These are phyloP conservation scores for Trichoderma sp. DNA, from an alignment of 2,329 filamentous ascomycete genomes.

Conservation along the genomic window DNA sequence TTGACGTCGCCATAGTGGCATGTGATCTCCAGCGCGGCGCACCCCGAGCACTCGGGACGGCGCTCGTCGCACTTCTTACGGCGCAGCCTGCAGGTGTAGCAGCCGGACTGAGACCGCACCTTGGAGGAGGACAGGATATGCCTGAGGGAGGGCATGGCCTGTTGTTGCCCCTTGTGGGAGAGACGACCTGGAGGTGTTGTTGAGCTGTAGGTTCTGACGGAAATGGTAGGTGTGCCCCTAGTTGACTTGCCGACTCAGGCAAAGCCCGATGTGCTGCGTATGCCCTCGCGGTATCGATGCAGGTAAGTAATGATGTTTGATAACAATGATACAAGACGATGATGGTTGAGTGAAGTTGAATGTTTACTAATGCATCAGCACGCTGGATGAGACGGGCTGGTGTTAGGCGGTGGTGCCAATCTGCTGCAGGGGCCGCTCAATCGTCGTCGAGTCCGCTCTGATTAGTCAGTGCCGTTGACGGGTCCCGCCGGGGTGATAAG, in stretches of 20 bases:
- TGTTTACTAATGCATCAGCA: slow-evolving; percentile 20
- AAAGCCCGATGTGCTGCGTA: not conserved
- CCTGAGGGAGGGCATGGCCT: slow-evolving; percentile 22
- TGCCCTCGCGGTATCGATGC: not conserved
- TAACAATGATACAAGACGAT: not conserved
- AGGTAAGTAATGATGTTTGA: not conserved
- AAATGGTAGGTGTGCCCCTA: no score
- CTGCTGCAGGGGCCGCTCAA: not conserved
- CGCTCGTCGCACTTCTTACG: slow-evolving; percentile 64
- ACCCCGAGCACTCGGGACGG: slow-evolving; percentile 55
- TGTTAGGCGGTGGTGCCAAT: no score
- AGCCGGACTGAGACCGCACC: slow-evolving; percentile 51
- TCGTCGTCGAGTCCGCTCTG: not conserved
- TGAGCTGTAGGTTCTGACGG: no score
- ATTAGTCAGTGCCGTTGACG: not conserved
- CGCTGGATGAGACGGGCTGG: no score
- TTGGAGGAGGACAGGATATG: slow-evolving; percentile 26
- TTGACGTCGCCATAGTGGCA: slow-evolving; percentile 57
- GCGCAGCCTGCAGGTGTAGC: slow-evolving; percentile 63
- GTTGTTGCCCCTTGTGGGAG: not conserved
- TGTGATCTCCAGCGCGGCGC: slow-evolving; percentile 56
- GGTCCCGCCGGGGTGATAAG: not conserved
- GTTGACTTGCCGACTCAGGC: not conserved
- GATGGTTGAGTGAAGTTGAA: slow-evolving; percentile 14
- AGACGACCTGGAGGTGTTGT: no score